Percentiles rank a stretch among this genome's conserved stretches.
Conservation (phyloP, 2,329 filamentous ascomycete species). For the Fusarium ambrosium region DNA sequence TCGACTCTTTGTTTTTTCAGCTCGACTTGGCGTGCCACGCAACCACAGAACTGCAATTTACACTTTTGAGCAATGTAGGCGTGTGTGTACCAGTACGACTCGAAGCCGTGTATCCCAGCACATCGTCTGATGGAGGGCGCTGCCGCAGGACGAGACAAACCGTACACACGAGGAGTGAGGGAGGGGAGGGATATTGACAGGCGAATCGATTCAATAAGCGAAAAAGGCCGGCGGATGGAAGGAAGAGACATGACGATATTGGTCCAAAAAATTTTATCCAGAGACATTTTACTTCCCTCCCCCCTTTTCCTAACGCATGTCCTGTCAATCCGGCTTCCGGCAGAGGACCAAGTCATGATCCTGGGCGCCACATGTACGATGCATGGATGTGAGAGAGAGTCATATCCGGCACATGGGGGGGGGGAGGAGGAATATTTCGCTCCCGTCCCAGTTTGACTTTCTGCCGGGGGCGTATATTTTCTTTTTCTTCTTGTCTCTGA, state of each 20-base stretch:
- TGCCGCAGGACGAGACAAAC: slow-evolving; percentile 39
- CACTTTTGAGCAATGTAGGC: background rate
- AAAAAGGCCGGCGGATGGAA: slow-evolving; percentile 34
- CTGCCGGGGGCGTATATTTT: background rate
- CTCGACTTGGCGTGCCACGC: background rate
- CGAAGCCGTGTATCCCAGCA: background rate
- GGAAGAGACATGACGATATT: slow-evolving; percentile 20
- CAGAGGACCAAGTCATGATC: slow-evolving; percentile 30
- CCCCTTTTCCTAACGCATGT: background rate
- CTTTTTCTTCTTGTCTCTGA: background rate
- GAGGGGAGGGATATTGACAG: slow-evolving; percentile 18
- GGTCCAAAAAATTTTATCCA: background rate
- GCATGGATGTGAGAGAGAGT: slow-evolving; percentile 6
- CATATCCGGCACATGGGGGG: background rate
- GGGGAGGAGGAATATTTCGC: background rate
- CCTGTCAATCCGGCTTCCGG: slow-evolving; percentile 32
- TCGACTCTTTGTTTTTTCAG: background rate
- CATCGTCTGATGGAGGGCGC: background rate
- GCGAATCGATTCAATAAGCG: slow-evolving; percentile 37
- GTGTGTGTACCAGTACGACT: background rate
- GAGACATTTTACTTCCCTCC: background rate
- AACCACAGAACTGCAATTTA: background rate
- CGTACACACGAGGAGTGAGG: background rate
- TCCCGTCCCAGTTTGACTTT: background rate
- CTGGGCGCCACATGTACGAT: slow-evolving; percentile 40